Base-by-base conservation (phyloP, 2,329 filamentous ascomycete genomes). In the Zymoseptoria pseudotritici region DNA sequence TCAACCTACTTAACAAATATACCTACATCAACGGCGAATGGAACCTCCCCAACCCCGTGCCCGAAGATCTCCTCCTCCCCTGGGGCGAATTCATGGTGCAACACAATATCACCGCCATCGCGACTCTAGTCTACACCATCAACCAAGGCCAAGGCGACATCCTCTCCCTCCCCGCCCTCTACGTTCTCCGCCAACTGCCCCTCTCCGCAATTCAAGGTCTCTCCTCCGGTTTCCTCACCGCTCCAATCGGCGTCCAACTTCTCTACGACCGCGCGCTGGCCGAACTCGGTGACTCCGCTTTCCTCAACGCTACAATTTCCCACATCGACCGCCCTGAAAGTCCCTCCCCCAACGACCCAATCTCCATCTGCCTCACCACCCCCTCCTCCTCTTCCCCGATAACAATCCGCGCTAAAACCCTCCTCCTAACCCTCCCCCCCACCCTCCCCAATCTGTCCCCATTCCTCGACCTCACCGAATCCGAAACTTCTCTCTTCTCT, bases 81-180 rank as follows among this genome's bases (percentile, higher is more conserved):
- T 82, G 79, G 58, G 74, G 77, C 19, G 72, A 80, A 4, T 82
- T 82, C 58, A 71, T 79, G 11, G 66, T 71, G 31, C 82, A 82
- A 67, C 76, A 82, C 67, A 67, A 72, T n/a, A 67, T 83, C 5
- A 66, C 73, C 19, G 76, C 72, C 31, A 70, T 77, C 2, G 71
- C 80, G 1, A 73, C 71, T n/a, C 69, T 73, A 6, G 71, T 80
- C n/a, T 79, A 74, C 61, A 64, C 66, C 11, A 75, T 75, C 58
- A 74, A 75, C 22, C 74, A 80, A 55, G 80, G 79, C 2, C 63
- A 79, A 1, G 77, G 77, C n/a, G 76, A 81, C 61, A 71, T 80
- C 49, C 68, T 78, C 5, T 70, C 73, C 4, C 63, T 72, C 9
- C 73, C 76, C n/a, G 78, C 78, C 0, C 58, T 83, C 8, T 80